phyloP scores from a whole-genome alignment of 495 filamentous ascomycete species.

The Cairneyella variabilis region DNA sequence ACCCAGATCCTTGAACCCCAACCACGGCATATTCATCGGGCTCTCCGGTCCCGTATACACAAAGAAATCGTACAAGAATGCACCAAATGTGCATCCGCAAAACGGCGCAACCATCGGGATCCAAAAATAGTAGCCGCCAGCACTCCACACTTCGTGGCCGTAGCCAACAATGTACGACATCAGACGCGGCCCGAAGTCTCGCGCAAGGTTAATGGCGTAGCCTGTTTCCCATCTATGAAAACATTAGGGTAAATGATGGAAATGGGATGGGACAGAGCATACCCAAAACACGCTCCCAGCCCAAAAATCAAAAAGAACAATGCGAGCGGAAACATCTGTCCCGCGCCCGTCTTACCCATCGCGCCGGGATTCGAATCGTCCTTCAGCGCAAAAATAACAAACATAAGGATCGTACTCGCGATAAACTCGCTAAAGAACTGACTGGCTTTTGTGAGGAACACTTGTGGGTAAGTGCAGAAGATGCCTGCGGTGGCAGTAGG shows the following conservation, averaged over 20 bases:
- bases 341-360: slow-evolving; percentile 34
- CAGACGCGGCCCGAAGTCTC: slow-evolving; percentile 62
- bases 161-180: slow-evolving; percentile 60
- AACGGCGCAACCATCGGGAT: slow-evolving; percentile 45
- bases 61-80: slow-evolving; percentile 48
- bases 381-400: slow-evolving; percentile 63
- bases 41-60: slow-evolving; percentile 45
- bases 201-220: slow-evolving; percentile 63
- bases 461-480: slow-evolving; percentile 62
- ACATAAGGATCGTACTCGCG: slow-evolving; percentile 57
- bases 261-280: neutral
- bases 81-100: slow-evolving; percentile 40
- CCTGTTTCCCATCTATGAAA: slow-evolving; percentile 53
- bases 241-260: neutral
- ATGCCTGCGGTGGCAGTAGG: slow-evolving; percentile 57
- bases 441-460: slow-evolving; percentile 54
- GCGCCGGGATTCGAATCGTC: slow-evolving; percentile 51
- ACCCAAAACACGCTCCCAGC: slow-evolving; percentile 61
- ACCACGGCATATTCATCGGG: slow-evolving; percentile 22
- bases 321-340: slow-evolving; percentile 47
- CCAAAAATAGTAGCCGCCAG: slow-evolving; percentile 42
- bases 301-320: slow-evolving; percentile 65
- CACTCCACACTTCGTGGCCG: slow-evolving; percentile 57
- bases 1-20: slow-evolving; percentile 19
- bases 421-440: slow-evolving; percentile 65